A percentile compares a stretch with the other conserved stretches of the same genome.
These are phyloP conservation scores for Cerrena zonata DNA, from an alignment of 1,284 basidiomycete species.

Conservation along the genomic window DNA sequence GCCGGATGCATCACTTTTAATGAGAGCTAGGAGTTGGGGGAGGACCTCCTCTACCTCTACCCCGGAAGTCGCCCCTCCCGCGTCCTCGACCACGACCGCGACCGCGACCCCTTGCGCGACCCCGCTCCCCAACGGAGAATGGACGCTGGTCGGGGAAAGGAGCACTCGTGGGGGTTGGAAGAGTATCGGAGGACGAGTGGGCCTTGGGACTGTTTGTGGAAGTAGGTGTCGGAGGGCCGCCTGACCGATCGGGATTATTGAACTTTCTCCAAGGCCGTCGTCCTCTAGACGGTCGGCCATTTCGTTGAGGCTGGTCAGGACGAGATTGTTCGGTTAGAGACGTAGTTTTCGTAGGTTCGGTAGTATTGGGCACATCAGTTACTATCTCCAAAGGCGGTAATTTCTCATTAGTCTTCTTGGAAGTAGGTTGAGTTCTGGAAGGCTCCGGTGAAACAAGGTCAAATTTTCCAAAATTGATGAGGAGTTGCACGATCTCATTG, in stretches of 20 bases:
- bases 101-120: conserved; percentile 13
- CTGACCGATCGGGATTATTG: neutral
- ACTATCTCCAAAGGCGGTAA: neutral
- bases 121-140: neutral
- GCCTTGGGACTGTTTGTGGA: neutral
- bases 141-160: neutral
- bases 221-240: neutral
- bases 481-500: conserved; percentile 48
- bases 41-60: conserved; percentile 10
- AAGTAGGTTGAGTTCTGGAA: neutral
- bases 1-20: neutral
- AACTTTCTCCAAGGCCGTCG: neutral
- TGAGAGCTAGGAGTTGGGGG: conserved; percentile 1
- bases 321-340: no score
- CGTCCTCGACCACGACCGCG: conserved; percentile 12
- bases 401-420: neutral
- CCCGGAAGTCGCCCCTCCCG: conserved; percentile 7
- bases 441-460: conserved; percentile 1
- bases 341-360: neutral
- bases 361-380: neutral
- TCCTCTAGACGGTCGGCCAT: neutral
- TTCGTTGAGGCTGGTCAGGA: neutral
- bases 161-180: neutral
- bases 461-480: conserved; percentile 50
- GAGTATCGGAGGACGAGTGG: neutral